A percentile compares a stretch with the other conserved stretches of the same genome.
phyloP scores from a whole-genome alignment of 176 grass and related monocot genomes.

The Leersia perrieri region DNA sequence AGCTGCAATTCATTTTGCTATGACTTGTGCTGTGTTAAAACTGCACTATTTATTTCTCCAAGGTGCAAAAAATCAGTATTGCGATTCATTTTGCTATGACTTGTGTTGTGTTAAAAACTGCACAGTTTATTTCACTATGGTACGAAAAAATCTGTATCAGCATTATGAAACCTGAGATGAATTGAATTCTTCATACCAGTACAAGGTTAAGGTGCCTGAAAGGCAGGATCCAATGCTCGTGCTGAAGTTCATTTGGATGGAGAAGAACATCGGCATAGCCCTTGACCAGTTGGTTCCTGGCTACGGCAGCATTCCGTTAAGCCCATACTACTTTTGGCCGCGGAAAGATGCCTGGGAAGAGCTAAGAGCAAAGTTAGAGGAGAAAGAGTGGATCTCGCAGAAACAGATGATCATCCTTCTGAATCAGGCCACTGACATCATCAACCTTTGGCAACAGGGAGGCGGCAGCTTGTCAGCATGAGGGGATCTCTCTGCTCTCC shows the following conservation, averaged over 20 bases:
- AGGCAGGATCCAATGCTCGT: slow-evolving; percentile 59
- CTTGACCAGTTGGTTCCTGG: slow-evolving; percentile 65
- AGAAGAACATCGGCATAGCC: slow-evolving; percentile 78
- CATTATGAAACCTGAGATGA: not conserved
- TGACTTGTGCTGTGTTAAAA: not conserved
- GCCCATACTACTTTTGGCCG: slow-evolving; percentile 86
- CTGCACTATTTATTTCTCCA: not conserved
- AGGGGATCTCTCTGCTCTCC: not conserved
- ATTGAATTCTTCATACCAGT: slow-evolving; percentile 32
- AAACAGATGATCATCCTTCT: slow-evolving; percentile 80
- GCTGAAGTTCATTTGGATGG: slow-evolving; percentile 90
- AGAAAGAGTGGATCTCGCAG: slow-evolving; percentile 82
- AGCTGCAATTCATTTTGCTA: not conserved
- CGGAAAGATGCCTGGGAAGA: slow-evolving; percentile 83
- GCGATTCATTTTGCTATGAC: not conserved
- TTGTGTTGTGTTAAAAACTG: not conserved
- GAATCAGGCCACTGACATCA: slow-evolving; percentile 86
- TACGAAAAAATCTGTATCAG: not conserved
- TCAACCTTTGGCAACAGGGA: slow-evolving; percentile 89
- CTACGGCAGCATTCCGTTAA: slow-evolving; percentile 67
- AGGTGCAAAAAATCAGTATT: not conserved
- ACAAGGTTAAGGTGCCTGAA: slow-evolving; percentile 53
- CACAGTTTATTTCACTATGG: not conserved
- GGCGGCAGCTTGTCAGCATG: slow-evolving; percentile 43
- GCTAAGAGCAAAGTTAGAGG: slow-evolving; percentile 70